phyloP scores from a whole-genome alignment of 345 rosid genomes.

The Pugionium dolabratum region DNA sequence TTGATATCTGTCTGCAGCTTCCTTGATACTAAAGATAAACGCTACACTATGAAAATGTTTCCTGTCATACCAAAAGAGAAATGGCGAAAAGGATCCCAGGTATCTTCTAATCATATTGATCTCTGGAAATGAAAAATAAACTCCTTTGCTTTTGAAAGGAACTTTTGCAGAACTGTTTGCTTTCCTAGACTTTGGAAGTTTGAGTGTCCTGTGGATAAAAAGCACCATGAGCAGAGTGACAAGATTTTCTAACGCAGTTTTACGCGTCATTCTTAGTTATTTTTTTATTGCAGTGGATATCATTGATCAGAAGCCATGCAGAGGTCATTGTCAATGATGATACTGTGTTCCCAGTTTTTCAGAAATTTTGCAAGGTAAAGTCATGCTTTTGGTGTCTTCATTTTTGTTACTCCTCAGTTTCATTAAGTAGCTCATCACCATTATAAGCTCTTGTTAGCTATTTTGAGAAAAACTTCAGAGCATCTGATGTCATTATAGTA shows the following conservation, averaged over 20 bases:
- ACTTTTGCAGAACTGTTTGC: constrained; percentile 1
- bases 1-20: constrained; percentile 53
- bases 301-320: constrained; percentile 75
- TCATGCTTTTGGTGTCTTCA: constrained; percentile 17
- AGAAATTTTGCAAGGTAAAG: constrained; percentile 79
- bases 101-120: constrained; percentile 31
- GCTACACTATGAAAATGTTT: constrained; percentile 74
- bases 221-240: background rate
- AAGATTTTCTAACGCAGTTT: background rate
- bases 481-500: background rate
- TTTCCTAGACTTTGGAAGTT: background rate
- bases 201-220: background rate
- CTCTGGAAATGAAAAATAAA: background rate
- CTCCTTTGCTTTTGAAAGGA: constrained; percentile 1
- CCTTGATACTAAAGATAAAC: constrained; percentile 65
- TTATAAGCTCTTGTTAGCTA: background rate
- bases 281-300: constrained; percentile 66
- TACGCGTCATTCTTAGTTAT: background rate
- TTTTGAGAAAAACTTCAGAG: background rate
- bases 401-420: background rate
- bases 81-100: constrained; percentile 98
- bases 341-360: constrained; percentile 59
- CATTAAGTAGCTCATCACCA: background rate
- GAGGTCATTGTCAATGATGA: constrained; percentile 73
- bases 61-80: constrained; percentile 57